Conservation (phyloP, 257 asterid genomes). For the Thymus mandschuricus region DNA sequence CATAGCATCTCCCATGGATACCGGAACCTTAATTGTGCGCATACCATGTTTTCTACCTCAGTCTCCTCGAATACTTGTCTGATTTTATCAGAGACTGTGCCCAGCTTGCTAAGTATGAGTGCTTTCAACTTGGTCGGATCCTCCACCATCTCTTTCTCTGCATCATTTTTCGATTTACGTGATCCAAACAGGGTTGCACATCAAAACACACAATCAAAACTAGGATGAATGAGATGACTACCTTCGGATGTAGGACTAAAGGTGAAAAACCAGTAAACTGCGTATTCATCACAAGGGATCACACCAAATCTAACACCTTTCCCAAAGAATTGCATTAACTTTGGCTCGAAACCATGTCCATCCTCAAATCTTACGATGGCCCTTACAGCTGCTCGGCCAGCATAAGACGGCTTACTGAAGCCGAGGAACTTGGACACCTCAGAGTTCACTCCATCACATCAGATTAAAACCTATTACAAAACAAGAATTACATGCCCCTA, state of each 20-base stretch:
- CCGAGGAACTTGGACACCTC: slow-evolving; percentile 55
- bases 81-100: slow-evolving; percentile 31
- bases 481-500: background rate
- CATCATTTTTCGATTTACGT: background rate
- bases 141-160: slow-evolving; percentile 36
- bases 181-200: background rate
- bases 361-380: slow-evolving; percentile 35
- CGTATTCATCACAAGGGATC: slow-evolving; percentile 43
- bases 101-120: slow-evolving; percentile 37
- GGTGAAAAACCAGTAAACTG: slow-evolving; percentile 51
- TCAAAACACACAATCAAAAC: background rate
- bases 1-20: slow-evolving; percentile 47
- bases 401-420: slow-evolving; percentile 37
- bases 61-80: slow-evolving; percentile 34
- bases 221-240: background rate
- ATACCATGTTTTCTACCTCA: slow-evolving; percentile 30
- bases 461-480: slow-evolving; percentile 43
- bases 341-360: slow-evolving; percentile 48
- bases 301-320: slow-evolving; percentile 48
- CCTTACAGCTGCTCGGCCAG: slow-evolving; percentile 43
- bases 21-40: slow-evolving; percentile 36
- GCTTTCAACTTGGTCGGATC: slow-evolving; percentile 43
- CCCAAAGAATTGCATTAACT: slow-evolving; percentile 40
- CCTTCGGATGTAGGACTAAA: slow-evolving; percentile 40
- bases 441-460: slow-evolving; percentile 61